A percentile compares a stretch with the other conserved stretches of the same genome.
phyloP scores from a whole-genome alignment of 2,329 filamentous ascomycete genomes.

The Neofusicoccum cordaticola region DNA sequence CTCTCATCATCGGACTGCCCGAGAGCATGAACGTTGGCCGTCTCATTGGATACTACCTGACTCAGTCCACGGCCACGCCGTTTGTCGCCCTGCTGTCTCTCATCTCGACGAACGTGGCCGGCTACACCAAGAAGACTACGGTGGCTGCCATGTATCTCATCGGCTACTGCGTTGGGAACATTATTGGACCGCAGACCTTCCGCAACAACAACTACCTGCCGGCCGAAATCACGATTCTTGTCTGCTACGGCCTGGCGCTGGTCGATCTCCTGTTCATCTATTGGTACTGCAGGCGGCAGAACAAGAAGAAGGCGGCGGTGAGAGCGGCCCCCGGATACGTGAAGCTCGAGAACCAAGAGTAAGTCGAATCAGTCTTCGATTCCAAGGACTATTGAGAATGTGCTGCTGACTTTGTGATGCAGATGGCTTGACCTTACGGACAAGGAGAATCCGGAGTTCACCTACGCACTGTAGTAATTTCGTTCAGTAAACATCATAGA shows the following conservation, averaged over 20 bases:
- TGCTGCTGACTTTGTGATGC: neutral
- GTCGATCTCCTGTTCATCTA: constrained; percentile 60
- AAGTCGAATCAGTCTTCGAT: constrained; percentile 17
- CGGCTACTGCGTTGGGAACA: constrained; percentile 48
- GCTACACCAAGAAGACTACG: constrained; percentile 60
- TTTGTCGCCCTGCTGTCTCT: constrained; percentile 65
- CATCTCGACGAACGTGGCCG: constrained; percentile 61
- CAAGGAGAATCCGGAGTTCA: constrained; percentile 62
- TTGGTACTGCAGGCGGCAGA: constrained; percentile 59
- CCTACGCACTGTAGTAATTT: constrained; percentile 52
- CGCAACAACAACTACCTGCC: constrained; percentile 56
- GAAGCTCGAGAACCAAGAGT: constrained; percentile 66
- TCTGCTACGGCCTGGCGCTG: constrained; percentile 55
- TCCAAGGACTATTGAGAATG: neutral
- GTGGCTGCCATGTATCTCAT: constrained; percentile 51
- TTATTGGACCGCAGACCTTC: constrained; percentile 45
- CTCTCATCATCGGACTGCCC: constrained; percentile 63
- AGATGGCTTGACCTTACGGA: constrained; percentile 63
- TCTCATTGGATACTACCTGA: constrained; percentile 65
- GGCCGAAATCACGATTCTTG: constrained; percentile 62
- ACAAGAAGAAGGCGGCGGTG: constrained; percentile 56
- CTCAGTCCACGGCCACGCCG: constrained; percentile 57
- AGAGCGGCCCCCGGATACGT: constrained; percentile 56
- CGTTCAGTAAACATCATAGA: neutral
- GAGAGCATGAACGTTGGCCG: constrained; percentile 57